A percentile compares a stretch with the other conserved stretches of the same genome.
Evolutionary conservation across 495 filamentous ascomycete species (phyloP).

Genomic region (Choiromyces venosus): DNA sequence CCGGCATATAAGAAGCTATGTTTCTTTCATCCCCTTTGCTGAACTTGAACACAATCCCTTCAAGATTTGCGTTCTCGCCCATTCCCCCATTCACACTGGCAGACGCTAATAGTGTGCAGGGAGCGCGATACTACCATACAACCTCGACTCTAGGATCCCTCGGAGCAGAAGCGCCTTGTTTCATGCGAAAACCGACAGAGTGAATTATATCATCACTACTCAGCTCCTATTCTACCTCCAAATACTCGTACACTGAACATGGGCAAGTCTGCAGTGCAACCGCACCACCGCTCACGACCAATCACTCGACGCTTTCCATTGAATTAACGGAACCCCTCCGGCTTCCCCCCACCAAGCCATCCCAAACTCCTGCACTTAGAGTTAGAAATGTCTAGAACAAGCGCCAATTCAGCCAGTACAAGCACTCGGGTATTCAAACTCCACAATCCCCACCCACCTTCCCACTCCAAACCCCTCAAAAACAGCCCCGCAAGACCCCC

Average conservation of each 20-base stretch:
- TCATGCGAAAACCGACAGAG: not conserved
- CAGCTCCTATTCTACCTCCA: not conserved
- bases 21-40: not conserved
- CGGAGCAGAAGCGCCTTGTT: not conserved
- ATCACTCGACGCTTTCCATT: not conserved
- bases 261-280: not conserved
- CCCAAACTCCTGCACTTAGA: not conserved
- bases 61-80: not conserved
- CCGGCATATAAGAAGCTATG: not conserved
- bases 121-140: not conserved
- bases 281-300: not conserved
- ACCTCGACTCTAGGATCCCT: not conserved
- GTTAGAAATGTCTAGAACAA: not conserved
- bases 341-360: not conserved
- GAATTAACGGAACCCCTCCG: not conserved
- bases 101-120: not conserved
- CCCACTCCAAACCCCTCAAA: not conserved
- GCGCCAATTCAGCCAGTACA: not conserved
- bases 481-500: not conserved
- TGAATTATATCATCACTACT: not conserved
- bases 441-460: not conserved
- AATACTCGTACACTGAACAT: not conserved
- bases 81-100: not conserved
- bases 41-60: not conserved
- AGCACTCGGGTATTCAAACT: too few relatives aligned